A percentile compares a stretch with the other conserved stretches of the same genome.
phyloP scores from a whole-genome alignment of 805 yeast species.

The Blastobotrys mokoenaii region DNA sequence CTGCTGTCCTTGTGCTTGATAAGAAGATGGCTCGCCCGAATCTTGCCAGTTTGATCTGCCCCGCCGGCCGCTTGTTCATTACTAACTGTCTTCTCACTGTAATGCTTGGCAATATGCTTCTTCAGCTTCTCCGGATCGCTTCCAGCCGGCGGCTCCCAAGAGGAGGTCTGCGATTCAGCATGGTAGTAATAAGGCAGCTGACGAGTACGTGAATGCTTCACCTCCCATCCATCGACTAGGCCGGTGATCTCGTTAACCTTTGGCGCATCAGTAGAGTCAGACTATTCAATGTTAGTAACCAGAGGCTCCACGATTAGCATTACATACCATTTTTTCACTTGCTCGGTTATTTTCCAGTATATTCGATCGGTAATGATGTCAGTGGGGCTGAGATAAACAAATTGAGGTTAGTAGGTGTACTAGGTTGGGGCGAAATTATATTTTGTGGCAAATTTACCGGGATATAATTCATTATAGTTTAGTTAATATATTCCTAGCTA shows the following conservation, averaged over 20 bases:
- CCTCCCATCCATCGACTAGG: conserved; percentile 78
- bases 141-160: conserved; percentile 89
- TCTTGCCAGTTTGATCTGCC: conserved; percentile 39
- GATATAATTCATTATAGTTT: too few species aligned
- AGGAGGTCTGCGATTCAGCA: conserved; percentile 58
- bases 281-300: too few species aligned
- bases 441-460: too few species aligned
- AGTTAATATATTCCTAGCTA: too few species aligned
- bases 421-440: too few species aligned
- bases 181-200: conserved; percentile 79
- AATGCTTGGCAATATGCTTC: conserved; percentile 41
- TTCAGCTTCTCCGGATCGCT: conserved; percentile 55
- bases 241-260: conserved; percentile 43
- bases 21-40: conserved; percentile 73
- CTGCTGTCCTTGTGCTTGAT: conserved; percentile 78
- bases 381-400: too few species aligned
- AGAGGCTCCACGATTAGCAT: too few species aligned
- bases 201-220: conserved; percentile 69
- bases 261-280: neutral
- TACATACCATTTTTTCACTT: too few species aligned
- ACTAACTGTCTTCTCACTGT: conserved; percentile 18
- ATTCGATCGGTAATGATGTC: too few species aligned
- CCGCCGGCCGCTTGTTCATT: conserved; percentile 16
- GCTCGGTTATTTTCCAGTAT: too few species aligned
- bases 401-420: too few species aligned